Evolutionary conservation across 352 stramenopile genomes (phyloP).

Genomic region (Pythium myriotylum): DNA sequence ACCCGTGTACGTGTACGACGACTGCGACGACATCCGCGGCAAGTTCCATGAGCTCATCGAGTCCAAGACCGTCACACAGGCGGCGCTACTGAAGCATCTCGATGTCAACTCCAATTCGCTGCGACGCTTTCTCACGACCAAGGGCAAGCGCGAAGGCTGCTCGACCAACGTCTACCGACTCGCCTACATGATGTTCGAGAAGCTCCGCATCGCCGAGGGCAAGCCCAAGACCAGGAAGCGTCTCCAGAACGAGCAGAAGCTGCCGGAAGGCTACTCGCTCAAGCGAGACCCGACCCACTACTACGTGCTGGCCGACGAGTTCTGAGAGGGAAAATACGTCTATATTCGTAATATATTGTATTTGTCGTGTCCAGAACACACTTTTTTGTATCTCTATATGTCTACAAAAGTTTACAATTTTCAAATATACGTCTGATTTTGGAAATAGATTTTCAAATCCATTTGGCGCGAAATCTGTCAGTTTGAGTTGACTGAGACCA

Average conservation of each 20-base stretch:
- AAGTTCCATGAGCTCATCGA: slow-evolving; percentile 50
- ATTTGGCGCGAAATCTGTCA: background rate
- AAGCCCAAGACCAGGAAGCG: slow-evolving; percentile 53
- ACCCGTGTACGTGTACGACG: slow-evolving; percentile 50
- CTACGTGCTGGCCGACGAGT: background rate
- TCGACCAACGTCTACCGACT: slow-evolving; percentile 50
- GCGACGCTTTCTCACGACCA: slow-evolving; percentile 48
- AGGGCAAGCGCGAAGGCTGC: slow-evolving; percentile 48
- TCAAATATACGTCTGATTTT: background rate
- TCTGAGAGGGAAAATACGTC: background rate
- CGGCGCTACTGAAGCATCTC: slow-evolving; percentile 36
- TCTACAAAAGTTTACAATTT: background rate
- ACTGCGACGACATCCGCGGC: slow-evolving; percentile 57
- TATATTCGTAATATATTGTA: background rate
- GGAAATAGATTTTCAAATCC: no score
- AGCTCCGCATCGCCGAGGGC: slow-evolving; percentile 47
- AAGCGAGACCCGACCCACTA: slow-evolving; percentile 27
- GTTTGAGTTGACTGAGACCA: background rate
- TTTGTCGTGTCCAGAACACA: background rate
- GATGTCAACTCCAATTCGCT: slow-evolving; percentile 55
- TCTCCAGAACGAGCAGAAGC: slow-evolving; percentile 33
- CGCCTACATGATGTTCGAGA: slow-evolving; percentile 64
- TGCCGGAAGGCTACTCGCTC: slow-evolving; percentile 30
- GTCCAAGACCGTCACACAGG: slow-evolving; percentile 44
- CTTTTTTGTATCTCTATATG: background rate